Evolutionary conservation across 306 rosid species (phyloP).

Genomic region (Medicago ruthenica): DNA sequence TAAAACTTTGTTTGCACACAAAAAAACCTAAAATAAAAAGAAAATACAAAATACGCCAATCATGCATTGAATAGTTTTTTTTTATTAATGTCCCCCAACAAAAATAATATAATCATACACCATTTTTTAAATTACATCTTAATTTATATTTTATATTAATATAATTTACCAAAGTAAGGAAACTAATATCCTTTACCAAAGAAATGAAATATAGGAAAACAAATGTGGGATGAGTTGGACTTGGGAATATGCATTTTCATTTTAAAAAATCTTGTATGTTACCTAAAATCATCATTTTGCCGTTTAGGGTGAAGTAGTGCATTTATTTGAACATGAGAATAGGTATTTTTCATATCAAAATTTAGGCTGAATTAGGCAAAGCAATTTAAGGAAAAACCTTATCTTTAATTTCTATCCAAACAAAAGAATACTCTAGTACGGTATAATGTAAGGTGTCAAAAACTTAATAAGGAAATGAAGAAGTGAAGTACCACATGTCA

Average conservation of each 20-base stretch:
- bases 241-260: background rate
- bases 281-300: constrained; percentile 1
- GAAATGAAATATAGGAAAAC: background rate
- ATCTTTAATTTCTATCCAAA: constrained; percentile 5
- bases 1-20: constrained; percentile 38
- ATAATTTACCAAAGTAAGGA: too few species aligned
- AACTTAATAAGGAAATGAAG: constrained; percentile 43
- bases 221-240: background rate
- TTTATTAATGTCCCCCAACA: background rate
- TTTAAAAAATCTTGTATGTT: background rate
- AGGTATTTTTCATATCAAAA: background rate
- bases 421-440: background rate
- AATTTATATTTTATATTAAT: background rate
- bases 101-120: background rate
- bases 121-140: background rate
- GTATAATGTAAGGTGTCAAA: constrained; percentile 32
- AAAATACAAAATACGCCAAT: background rate
- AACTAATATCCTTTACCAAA: background rate
- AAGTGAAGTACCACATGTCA: constrained; percentile 36
- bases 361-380: constrained; percentile 39
- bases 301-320: constrained; percentile 25
- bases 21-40: background rate
- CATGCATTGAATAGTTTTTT: background rate
- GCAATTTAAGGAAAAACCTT: constrained; percentile 33
- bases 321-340: constrained; percentile 11